Conservation (phyloP, 768 basidiomycete genomes). For the Rhizopogon sp. region DNA sequence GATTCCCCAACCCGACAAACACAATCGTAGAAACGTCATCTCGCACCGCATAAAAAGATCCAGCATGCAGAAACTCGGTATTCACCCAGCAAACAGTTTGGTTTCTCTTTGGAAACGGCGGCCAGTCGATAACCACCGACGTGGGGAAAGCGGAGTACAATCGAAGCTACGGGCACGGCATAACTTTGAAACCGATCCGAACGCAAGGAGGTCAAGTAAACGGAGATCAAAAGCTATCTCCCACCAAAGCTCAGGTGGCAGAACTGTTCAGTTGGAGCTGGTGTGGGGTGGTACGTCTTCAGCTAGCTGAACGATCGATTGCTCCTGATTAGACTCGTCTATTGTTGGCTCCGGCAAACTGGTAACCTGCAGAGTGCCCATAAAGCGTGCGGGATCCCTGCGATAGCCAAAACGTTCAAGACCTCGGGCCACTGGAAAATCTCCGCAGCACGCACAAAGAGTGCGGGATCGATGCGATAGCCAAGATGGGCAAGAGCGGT, state of each 20-base stretch:
- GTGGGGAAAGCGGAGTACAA: neutral
- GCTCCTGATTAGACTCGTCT: neutral
- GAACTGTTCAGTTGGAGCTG: neutral
- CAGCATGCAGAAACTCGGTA: neutral
- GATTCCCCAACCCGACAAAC: neutral
- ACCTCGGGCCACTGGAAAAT: neutral
- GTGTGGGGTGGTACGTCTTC: neutral
- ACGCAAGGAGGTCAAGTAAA: neutral
- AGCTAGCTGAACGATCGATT: neutral
- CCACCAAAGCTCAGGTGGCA: neutral
- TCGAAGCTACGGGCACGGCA: neutral
- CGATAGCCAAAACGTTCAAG: too few relatives aligned
- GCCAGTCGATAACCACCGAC: neutral
- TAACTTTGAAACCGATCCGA: neutral
- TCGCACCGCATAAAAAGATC: neutral
- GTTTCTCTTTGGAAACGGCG: neutral
- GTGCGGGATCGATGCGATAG: neutral
- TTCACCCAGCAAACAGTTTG: neutral
- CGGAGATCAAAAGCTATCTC: neutral
- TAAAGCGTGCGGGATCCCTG: too few relatives aligned
- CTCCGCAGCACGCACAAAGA: neutral
- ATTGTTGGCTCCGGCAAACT: neutral
- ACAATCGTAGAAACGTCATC: neutral
- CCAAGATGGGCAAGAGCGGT: slow-evolving; percentile 2
- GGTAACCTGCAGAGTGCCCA: too few relatives aligned